phyloP scores from a whole-genome alignment of 1,284 basidiomycete species.

The Cryptococcus sp. region DNA sequence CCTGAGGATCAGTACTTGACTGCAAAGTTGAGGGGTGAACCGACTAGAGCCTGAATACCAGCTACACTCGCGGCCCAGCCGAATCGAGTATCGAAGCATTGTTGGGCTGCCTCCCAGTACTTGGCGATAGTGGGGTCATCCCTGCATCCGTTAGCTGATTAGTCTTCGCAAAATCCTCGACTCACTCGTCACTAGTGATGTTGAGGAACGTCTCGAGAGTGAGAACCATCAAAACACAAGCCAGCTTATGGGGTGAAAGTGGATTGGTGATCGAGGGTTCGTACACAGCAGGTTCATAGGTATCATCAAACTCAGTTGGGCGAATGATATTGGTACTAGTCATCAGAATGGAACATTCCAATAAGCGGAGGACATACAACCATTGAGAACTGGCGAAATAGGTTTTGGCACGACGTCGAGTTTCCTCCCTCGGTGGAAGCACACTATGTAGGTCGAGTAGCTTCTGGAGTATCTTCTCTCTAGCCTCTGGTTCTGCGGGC shows the following conservation, averaged over 20 bases:
- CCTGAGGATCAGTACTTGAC: constrained; percentile 1
- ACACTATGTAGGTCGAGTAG: constrained; percentile 27
- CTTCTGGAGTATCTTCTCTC: constrained; percentile 24
- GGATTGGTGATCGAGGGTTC: constrained; percentile 36
- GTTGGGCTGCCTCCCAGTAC: constrained; percentile 40
- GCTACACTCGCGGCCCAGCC: constrained; percentile 40
- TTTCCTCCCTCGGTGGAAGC: constrained; percentile 32
- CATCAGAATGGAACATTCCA: background rate
- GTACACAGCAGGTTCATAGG: constrained; percentile 41
- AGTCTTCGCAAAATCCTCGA: background rate
- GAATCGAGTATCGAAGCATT: constrained; percentile 42
- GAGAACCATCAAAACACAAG: constrained; percentile 42
- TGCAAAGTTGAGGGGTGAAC: background rate
- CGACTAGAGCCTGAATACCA: constrained; percentile 38
- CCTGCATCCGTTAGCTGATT: background rate
- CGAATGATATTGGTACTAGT: constrained; percentile 8
- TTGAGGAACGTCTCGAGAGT: constrained; percentile 39
- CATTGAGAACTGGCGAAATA: constrained; percentile 34
- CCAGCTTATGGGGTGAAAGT: constrained; percentile 42
- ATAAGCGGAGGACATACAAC: constrained; percentile 20
- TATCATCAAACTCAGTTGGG: constrained; percentile 31
- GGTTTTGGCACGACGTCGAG: constrained; percentile 14
- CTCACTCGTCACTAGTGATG: constrained; percentile 18
- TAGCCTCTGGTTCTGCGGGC: constrained; percentile 14
- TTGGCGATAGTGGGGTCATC: constrained; percentile 28